phyloP scores from a whole-genome alignment of 2,329 filamentous ascomycete genomes.

The Diaporthe citrichinensis region DNA sequence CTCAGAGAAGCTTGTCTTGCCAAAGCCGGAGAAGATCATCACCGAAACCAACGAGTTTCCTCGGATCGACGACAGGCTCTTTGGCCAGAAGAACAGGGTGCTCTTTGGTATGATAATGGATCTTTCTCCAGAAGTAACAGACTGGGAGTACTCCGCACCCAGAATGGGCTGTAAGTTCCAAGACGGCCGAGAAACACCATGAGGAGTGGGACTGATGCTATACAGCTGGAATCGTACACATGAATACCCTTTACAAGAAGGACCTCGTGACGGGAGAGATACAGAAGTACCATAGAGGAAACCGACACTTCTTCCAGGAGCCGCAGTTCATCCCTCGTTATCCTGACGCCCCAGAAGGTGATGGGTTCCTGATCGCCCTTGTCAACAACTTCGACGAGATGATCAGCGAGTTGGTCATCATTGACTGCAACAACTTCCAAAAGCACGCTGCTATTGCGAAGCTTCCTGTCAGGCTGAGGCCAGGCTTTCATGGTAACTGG shows the following conservation, averaged over 20 bases:
- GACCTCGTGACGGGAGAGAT: not conserved
- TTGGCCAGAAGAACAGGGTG: not conserved
- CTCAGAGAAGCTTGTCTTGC: not conserved
- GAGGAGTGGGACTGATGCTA: not conserved
- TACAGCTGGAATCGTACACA: not conserved
- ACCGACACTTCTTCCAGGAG: not conserved
- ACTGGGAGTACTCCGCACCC: slow-evolving; percentile 1
- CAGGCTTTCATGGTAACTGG: not conserved
- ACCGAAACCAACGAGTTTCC: not conserved
- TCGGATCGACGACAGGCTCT: not conserved
- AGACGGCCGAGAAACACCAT: no score
- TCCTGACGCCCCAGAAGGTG: not conserved
- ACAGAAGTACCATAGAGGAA: not conserved
- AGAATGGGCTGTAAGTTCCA: not conserved
- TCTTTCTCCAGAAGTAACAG: not conserved
- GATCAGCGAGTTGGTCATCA: slow-evolving; percentile 6
- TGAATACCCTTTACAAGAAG: slow-evolving; percentile 5
- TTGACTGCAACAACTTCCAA: not conserved
- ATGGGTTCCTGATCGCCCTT: not conserved
- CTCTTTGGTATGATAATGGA: not conserved
- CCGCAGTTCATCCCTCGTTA: slow-evolving; percentile 8
- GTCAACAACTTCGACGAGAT: not conserved
- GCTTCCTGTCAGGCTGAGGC: not conserved
- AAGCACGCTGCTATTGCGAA: not conserved
- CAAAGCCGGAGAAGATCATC: not conserved